Evolutionary conservation across 2,329 filamentous ascomycete species (phyloP), one percentile per base, ranked within the genome.

Genomic region (Aaosphaeria arxii): DNA sequence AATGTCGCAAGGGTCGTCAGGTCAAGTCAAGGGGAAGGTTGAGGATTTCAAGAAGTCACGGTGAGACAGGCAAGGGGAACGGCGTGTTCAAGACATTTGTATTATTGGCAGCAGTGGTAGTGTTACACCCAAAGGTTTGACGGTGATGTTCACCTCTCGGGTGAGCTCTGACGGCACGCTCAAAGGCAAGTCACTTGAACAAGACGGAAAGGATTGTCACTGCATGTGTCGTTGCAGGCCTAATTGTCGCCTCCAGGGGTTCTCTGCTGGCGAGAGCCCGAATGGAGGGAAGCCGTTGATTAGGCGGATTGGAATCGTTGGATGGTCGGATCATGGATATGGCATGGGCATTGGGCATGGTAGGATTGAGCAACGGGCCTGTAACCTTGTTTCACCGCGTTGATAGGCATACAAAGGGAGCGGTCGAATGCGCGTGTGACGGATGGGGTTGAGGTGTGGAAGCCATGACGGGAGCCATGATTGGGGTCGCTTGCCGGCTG

Each of bases 271-370:
- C 17, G 17, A 24, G 17, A 24, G 17, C 17, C 30, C 39, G 36
- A 46, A 29, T 41, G 44, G 32, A n/a, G 32, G 44, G 28, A 31
- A 32, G 11, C 44, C 44, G 44, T 46, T 46, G 36, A 6, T 39
- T 35, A 9, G 11, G 11, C 31, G 11, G 17, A 2, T 11, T 31
- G 43, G 43, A 24, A 24, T 24, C 17, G 17, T 24, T 24, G 17
- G 17, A 24, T 24, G 17, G 17, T 24, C 17, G 17, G 17, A 24
- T 24, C 17, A 24, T 24, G 17, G 17, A 24, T 24, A 24, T 24
- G 17, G 17, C 17, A 24, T 24, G 17, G 17, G 33, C 33, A n/a
- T 9, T 36, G 7, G 33, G 33, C 33, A n/a, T 9, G 33, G n/a
- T n/a, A 36, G 7, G 9, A 24, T 42, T 9, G 13, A 28, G 28